Base-by-base conservation (phyloP, 305 asterid species). In the Fraxinus paxiana region DNA sequence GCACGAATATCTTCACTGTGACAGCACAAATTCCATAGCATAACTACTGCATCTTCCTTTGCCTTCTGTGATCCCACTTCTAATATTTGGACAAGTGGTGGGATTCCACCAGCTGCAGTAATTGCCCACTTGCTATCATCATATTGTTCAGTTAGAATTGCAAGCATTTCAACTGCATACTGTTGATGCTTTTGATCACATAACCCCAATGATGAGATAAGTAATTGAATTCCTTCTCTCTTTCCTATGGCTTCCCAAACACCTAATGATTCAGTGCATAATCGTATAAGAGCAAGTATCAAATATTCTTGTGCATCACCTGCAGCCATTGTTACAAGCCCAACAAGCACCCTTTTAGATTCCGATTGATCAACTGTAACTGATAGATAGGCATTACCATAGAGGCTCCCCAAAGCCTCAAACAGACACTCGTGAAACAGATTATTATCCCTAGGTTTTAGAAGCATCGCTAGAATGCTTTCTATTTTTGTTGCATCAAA, bases 51-150 rank as follows among this genome's bases (percentile, higher is more conserved):
- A 80, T 81, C 87, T 84, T 93, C 92, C 79, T 87, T 91, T 28
- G 97, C 94, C 84, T 88, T 89, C 61, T 83, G 88, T 56, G 97
- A 92, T 83, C 97, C 97, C 80, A 74, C 86, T 88, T 94, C 96
- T 76, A 94, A 76, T 85, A 94, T 82, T 46, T 89, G 96, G 81
- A 94, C 97, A 65, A 94, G 97, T 31, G 97, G 97, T 0, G 98
- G 98, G 83, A 94, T 92, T 81, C 98, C 97, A 75, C 98, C 97
- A 77, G 97, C 97, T 30, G 97, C 97, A 51, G 98, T 94, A 83
- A 94, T 90, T 72, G 98, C 97, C 98, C 98, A 94, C 87, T 92
- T 94, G 94, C 97, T 92, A 86, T 94, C 98, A 79, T 92, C 97
- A 83, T 86, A 88, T 85, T 92, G 94, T 87, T 90, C 91, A 13